Evolutionary conservation across 176 grass and related monocot genomes (phyloP), one percentile per base, ranked within the genome.

Genomic region (Cenchrus purpureus): DNA sequence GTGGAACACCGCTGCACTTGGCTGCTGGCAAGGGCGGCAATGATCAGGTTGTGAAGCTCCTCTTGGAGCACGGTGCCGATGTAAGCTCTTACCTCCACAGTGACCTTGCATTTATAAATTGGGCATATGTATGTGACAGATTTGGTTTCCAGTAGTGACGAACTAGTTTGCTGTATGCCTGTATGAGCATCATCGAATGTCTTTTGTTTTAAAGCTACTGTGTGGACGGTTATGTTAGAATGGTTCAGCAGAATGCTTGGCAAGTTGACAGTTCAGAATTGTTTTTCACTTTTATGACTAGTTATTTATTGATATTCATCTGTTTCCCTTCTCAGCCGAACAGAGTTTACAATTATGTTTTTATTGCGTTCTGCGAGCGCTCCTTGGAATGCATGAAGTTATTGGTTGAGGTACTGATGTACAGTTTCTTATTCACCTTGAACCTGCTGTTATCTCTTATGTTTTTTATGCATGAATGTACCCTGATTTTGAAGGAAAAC

Each of bases 51-150:
- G 46, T 86, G 14, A 86, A 68, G 55, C 46, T 89, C 85, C 76
- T 92, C 57, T 74, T 92, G 73, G 71, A 79, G 10, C 77, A 76
- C 77, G 76, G 76, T 42, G 90, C 90, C 2, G 65, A 89, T 79
- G 87, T 92, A 92, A 78, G 80, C 55, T 52, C 25, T 25, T 3
- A 40, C 37, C 37, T 40, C 37, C 37, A 40, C 37, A 40, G 37
- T 40, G 37, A 40, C 37, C 37, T 40, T 40, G 37, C 37, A 40
- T 40, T 40, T 40, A 40, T 40, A 40, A 40, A 40, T 40, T 40
- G 37, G 37, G 4, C 37, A 40, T 40, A 40, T 40, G 37, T 40
- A 40, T 40, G 37, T 40, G 37, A 40, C 37, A 40, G 37, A 40
- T 40, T 40, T 40, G 37, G 37, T 40, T 40, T 40, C 37, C 37